Evolutionary conservation across 139 green algal species (phyloP).

Genomic region (Picochlorum sp.): DNA sequence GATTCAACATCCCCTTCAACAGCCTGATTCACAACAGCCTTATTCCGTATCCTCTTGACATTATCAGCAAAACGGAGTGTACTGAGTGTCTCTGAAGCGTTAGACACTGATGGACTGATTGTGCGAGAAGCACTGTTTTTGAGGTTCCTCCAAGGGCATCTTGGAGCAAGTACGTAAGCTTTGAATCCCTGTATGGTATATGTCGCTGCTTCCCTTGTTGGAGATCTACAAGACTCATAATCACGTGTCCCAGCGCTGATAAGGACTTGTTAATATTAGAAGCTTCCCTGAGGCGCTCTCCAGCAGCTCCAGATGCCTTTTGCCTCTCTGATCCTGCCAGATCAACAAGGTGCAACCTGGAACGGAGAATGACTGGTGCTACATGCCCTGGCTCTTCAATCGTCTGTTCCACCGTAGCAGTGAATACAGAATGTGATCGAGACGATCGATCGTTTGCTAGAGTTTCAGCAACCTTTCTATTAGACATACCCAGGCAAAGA

Average conservation of each 20-base stretch:
- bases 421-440: constrained; percentile 89
- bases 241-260: constrained; percentile 73
- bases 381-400: constrained; percentile 34
- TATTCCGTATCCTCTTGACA: constrained; percentile 89
- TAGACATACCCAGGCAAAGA: constrained; percentile 53
- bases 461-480: constrained; percentile 70
- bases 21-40: constrained; percentile 64
- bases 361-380: constrained; percentile 33
- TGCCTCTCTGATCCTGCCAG: constrained; percentile 89
- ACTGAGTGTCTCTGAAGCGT: constrained; percentile 68
- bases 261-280: constrained; percentile 93
- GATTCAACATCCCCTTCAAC: constrained; percentile 37
- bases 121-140: constrained; percentile 92
- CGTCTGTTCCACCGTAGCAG: constrained; percentile 46
- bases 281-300: constrained; percentile 86
- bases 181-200: constrained; percentile 92
- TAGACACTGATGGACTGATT: constrained; percentile 55
- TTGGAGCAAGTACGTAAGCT: constrained; percentile 96
- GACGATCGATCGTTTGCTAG: constrained; percentile 79
- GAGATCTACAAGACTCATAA: constrained; percentile 70
- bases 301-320: constrained; percentile 52
- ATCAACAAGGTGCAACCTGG: constrained; percentile 90
- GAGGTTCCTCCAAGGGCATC: constrained; percentile 89
- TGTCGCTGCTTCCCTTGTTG: constrained; percentile 53
- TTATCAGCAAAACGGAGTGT: constrained; percentile 82